A percentile compares a stretch with the other conserved stretches of the same genome.
Evolutionary conservation across 352 stramenopile genomes (phyloP).

Genomic region (Globisporangium mamillatum): DNA sequence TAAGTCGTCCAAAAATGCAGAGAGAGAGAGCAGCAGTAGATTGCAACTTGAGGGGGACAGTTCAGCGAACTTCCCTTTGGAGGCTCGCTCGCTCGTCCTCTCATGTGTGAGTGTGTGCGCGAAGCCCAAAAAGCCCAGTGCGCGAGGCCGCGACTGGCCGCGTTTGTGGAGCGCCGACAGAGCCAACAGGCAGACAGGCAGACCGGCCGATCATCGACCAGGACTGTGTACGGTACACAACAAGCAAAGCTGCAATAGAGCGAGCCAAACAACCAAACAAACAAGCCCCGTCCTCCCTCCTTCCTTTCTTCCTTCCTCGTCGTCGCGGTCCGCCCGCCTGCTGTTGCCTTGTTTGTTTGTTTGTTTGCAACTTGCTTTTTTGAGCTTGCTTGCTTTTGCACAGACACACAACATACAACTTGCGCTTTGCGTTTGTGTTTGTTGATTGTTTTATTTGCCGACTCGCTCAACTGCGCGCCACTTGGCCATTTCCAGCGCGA

Average conservation of each 20-base stretch:
- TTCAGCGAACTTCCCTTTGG: neutral
- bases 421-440: neutral
- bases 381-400: neutral
- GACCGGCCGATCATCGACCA: neutral
- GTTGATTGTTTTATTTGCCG: slow-evolving; percentile 4
- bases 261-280: neutral
- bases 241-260: slow-evolving; percentile 3
- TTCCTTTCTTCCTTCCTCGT: neutral
- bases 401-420: neutral
- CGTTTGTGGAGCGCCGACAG: neutral
- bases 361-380: neutral
- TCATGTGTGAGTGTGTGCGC: no score
- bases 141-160: neutral
- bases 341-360: neutral
- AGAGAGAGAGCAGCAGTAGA: neutral
- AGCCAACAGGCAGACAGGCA: neutral
- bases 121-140: slow-evolving; percentile 5
- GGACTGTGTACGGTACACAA: neutral
- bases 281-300: neutral
- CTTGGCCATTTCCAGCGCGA: slow-evolving; percentile 1
- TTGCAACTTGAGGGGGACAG: neutral
- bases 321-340: neutral
- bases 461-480: neutral
- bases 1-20: neutral
- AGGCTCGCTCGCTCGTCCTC: neutral